Evolutionary conservation across 345 rosid species (phyloP).

Genomic region (Clausena lansium): DNA sequence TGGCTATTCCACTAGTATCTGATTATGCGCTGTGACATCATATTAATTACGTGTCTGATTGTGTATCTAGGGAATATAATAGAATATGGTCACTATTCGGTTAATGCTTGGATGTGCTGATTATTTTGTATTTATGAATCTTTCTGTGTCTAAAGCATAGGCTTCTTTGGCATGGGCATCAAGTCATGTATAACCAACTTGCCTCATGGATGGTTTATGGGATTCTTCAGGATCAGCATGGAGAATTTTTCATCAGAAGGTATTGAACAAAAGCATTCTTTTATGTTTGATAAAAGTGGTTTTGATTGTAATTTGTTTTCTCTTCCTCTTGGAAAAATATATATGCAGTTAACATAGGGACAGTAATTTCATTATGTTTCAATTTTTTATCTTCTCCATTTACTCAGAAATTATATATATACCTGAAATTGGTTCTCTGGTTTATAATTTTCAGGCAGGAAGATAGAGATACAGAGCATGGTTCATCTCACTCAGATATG

Average conservation of each 20-base stretch:
- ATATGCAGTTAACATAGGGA: not conserved
- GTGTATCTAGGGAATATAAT: not conserved
- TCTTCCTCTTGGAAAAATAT: not conserved
- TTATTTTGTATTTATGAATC: conserved; percentile 14
- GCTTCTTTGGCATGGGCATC: conserved; percentile 99
- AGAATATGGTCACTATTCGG: not conserved
- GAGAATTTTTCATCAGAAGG: conserved; percentile 89
- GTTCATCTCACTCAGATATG: conserved; percentile 54
- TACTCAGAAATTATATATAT: not conserved
- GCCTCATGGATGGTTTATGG: conserved; percentile 98
- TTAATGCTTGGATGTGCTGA: not conserved
- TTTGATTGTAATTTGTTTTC: not conserved
- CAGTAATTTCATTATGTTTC: not conserved
- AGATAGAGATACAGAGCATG: conserved; percentile 57
- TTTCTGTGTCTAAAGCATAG: conserved; percentile 38
- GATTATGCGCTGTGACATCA: not conserved
- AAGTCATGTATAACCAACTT: conserved; percentile 91
- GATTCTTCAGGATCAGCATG: conserved; percentile 92
- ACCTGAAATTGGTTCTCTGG: conserved; percentile 1
- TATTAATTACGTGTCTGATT: not conserved
- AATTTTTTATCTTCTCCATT: not conserved
- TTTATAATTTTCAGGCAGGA: conserved; percentile 65
- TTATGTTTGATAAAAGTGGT: not conserved
- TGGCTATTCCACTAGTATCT: not conserved
- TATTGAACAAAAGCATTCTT: conserved; percentile 15